Evolutionary conservation across 495 filamentous ascomycete species (phyloP), one percentile per base, ranked within the genome.

Genomic region (Cercophora samala): DNA sequence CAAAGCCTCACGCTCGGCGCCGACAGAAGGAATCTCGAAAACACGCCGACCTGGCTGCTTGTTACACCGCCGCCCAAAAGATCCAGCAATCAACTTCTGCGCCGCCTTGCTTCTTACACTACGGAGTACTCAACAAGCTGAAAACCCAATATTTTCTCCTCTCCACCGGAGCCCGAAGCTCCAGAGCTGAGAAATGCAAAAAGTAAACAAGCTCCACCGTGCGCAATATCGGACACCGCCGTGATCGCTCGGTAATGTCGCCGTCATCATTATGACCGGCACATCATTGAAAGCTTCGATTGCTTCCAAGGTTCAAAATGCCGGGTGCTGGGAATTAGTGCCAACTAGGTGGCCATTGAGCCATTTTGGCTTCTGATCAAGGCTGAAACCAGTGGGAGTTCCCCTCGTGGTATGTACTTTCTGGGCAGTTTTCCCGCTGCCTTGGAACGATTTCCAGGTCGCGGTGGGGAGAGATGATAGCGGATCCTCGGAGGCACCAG

Each of bases 341-440:
- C 13, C 15, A 17, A 54, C 52, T 17, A 54, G 52, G 15, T n/a
- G n/a, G n/a, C n/a, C n/a, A n/a, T n/a, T n/a, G n/a, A n/a, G 15
- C 17, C 4, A 13, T 54, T 54, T 21, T 54, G 52, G 53, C 53
- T 56, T 22, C 53, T 56, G 22, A 23, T 29, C 60, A 68, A 62
- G 70, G 67, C 70, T 72, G 68, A 69, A 73, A 65, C 66, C 19
- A 62, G 63, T 52, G 51, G 54, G 18, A 29, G 8, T 25, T 65
- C 51, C 54, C 68, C 68, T 66, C 64, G 68, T 70, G 68, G 68
- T 64, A 60, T 29, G 26, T 29, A 8, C 4, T 52, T 32, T 32
- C 61, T 66, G 58, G 37, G 53, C 62, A 53, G 64, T 68, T 68
- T 66, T 68, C 68, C 37, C 66, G 61, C 59, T 25, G 52, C 60